phyloP scores from a whole-genome alignment of 441 rosid genomes.

The Euphorbia celastroides region DNA sequence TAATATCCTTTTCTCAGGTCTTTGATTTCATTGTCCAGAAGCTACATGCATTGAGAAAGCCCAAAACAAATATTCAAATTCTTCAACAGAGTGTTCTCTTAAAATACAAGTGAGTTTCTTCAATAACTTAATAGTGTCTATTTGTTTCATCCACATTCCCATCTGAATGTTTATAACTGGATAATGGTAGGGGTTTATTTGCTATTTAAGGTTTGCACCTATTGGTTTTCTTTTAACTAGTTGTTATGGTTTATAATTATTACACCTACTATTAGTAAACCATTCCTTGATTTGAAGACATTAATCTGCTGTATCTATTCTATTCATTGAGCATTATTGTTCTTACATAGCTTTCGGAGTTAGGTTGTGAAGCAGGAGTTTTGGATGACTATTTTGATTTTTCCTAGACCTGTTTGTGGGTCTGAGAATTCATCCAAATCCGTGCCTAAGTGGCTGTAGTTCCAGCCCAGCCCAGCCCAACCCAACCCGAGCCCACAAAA shows the following conservation, averaged over 20 bases:
- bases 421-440: too few relatives aligned
- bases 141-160: not conserved
- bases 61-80: slow-evolving; percentile 98
- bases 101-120: slow-evolving; percentile 80
- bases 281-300: not conserved
- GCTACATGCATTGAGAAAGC: slow-evolving; percentile 95
- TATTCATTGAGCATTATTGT: not conserved
- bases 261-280: not conserved
- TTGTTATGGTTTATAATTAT: not conserved
- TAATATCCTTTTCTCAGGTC: slow-evolving; percentile 43
- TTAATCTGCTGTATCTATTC: not conserved
- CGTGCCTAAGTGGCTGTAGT: too few relatives aligned
- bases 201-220: not conserved
- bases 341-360: not conserved
- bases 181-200: not conserved
- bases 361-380: not conserved
- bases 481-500: too few relatives aligned
- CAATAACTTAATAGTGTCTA: not conserved
- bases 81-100: slow-evolving; percentile 97
- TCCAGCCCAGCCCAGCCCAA: too few relatives aligned
- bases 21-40: slow-evolving; percentile 98
- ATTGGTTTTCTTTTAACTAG: not conserved
- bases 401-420: too few relatives aligned
- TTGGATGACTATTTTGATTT: not conserved
- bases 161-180: not conserved